Conservation (phyloP, 1,139 yeast genomes). For the Taiozyma sp. region DNA sequence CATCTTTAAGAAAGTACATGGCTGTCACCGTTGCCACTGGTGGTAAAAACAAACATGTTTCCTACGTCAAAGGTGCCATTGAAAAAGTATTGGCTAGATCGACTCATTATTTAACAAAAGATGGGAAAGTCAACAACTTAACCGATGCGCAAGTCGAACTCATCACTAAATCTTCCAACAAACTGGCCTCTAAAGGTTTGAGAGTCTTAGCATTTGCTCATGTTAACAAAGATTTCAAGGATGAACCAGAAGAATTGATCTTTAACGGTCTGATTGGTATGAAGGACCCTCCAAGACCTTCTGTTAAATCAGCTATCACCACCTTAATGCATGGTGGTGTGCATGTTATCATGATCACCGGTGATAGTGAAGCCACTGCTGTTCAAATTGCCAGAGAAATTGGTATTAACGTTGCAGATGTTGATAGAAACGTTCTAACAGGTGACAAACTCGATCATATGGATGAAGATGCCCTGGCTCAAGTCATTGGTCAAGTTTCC, state of each 20-base stretch:
- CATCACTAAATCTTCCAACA: constrained; percentile 53
- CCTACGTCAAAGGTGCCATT: constrained; percentile 85
- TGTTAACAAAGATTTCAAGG: constrained; percentile 30
- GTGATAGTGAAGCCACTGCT: constrained; percentile 95
- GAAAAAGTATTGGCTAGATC: constrained; percentile 70
- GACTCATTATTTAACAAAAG: constrained; percentile 50
- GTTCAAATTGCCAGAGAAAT: constrained; percentile 83
- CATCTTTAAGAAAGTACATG: constrained; percentile 84
- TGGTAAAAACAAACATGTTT: constrained; percentile 54
- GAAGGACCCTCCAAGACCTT: constrained; percentile 95
- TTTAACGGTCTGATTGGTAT: constrained; percentile 88
- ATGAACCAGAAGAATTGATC: constrained; percentile 50
- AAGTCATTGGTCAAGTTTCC: constrained; percentile 74
- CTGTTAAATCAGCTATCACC: constrained; percentile 68
- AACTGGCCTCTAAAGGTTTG: constrained; percentile 77
- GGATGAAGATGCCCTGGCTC: constrained; percentile 64
- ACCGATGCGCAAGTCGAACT: constrained; percentile 43
- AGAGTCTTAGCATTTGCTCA: constrained; percentile 83
- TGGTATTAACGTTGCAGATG: constrained; percentile 78
- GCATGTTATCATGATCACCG: constrained; percentile 95
- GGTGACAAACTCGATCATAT: constrained; percentile 79
- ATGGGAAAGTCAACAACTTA: constrained; percentile 49
- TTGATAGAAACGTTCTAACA: constrained; percentile 62
- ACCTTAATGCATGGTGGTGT: constrained; percentile 86
- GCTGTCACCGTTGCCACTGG: constrained; percentile 54